phyloP scores from a whole-genome alignment of 805 yeast genomes.

The Metschnikowia bowlesiae region DNA sequence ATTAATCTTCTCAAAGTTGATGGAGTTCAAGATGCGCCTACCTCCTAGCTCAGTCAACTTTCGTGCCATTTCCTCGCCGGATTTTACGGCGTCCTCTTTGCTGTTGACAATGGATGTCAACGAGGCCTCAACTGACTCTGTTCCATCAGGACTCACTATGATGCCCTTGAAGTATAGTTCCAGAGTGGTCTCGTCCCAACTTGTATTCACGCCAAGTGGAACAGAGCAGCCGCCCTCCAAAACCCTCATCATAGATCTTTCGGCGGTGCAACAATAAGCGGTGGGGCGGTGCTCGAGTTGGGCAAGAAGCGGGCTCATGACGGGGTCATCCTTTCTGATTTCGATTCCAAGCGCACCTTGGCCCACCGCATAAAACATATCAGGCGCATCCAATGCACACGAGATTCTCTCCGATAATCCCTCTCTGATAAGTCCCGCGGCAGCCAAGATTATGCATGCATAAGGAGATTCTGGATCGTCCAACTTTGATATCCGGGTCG shows the following conservation, averaged over 20 bases:
- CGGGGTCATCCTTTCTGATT: slow-evolving; percentile 65
- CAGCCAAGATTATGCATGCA: slow-evolving; percentile 79
- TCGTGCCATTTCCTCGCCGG: slow-evolving; percentile 70
- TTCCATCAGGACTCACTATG: slow-evolving; percentile 84
- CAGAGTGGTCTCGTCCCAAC: slow-evolving; percentile 41
- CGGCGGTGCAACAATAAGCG: slow-evolving; percentile 77
- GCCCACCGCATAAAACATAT: slow-evolving; percentile 96
- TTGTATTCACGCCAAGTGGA: slow-evolving; percentile 86
- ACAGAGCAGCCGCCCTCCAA: slow-evolving; percentile 98
- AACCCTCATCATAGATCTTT: slow-evolving; percentile 78
- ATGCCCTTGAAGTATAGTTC: slow-evolving; percentile 57
- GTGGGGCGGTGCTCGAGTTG: slow-evolving; percentile 63
- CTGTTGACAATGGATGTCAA: slow-evolving; percentile 34
- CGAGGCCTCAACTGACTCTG: slow-evolving; percentile 57
- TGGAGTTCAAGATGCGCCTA: slow-evolving; percentile 70
- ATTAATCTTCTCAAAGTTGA: slow-evolving; percentile 65
- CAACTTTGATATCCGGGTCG: slow-evolving; percentile 75
- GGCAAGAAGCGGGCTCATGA: slow-evolving; percentile 54
- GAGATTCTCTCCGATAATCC: slow-evolving; percentile 76
- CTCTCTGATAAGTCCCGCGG: slow-evolving; percentile 82
- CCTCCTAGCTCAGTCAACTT: slow-evolving; percentile 74
- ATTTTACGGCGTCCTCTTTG: slow-evolving; percentile 58
- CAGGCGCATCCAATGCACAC: slow-evolving; percentile 60
- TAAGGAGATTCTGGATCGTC: slow-evolving; percentile 66
- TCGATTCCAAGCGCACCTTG: slow-evolving; percentile 97